These are phyloP conservation scores for Pythium dissimile DNA, from an alignment of 352 stramenopile genomes.

Conservation along the genomic window DNA sequence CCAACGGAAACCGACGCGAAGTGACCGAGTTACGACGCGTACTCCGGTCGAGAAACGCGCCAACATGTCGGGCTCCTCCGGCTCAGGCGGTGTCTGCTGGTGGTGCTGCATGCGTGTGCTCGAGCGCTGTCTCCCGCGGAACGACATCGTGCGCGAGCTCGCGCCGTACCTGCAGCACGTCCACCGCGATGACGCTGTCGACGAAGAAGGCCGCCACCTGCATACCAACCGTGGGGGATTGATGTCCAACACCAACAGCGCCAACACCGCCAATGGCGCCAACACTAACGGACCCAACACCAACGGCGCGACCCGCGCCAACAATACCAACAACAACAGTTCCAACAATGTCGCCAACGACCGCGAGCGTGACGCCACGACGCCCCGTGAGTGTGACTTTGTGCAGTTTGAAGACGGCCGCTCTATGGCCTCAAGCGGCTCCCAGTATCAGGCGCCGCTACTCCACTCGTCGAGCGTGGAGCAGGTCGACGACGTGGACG, in stretches of 20 bases:
- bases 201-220: conserved; percentile 58
- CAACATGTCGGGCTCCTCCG: conserved; percentile 8
- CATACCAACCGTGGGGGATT: no score
- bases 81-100: conserved; percentile 61
- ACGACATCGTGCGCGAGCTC: conserved; percentile 85
- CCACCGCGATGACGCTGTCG: conserved; percentile 60
- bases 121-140: conserved; percentile 81
- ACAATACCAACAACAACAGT: neutral
- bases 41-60: neutral
- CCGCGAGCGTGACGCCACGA: conserved; percentile 5
- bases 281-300: neutral
- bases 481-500: conserved; percentile 20
- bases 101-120: conserved; percentile 88
- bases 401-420: conserved; percentile 49
- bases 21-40: no score
- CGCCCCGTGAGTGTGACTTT: conserved; percentile 43
- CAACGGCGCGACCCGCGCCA: neutral
- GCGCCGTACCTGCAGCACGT: conserved; percentile 85
- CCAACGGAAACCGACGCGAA: no score
- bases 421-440: conserved; percentile 58
- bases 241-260: neutral
- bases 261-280: neutral
- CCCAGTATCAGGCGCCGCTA: conserved; percentile 48
- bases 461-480: conserved; percentile 31
- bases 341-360: neutral